A percentile compares a stretch with the other conserved stretches of the same genome.
These are phyloP conservation scores for Microbotryum intermedium DNA, from an alignment of 1,284 basidiomycete species.

Conservation along the genomic window DNA sequence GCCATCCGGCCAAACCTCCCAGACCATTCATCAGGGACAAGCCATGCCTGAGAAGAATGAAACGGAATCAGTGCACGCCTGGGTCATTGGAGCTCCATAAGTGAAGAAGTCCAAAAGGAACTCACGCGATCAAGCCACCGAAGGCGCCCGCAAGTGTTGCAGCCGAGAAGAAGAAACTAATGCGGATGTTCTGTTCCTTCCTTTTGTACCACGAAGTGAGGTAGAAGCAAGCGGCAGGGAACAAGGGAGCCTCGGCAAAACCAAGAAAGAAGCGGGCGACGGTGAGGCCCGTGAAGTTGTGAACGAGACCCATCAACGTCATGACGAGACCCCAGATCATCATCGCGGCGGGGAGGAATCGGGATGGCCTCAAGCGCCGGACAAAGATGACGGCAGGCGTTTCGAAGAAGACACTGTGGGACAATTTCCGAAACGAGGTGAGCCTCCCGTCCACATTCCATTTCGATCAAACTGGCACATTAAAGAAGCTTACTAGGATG, in stretches of 20 bases:
- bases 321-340: conserved; percentile 33
- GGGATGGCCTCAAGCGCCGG: conserved; percentile 31
- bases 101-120: too few relatives aligned
- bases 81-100: too few relatives aligned
- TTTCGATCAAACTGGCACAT: not conserved
- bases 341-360: conserved; percentile 33
- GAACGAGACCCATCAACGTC: conserved; percentile 44
- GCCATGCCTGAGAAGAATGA: not conserved
- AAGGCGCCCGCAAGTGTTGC: conserved; percentile 44
- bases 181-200: conserved; percentile 39
- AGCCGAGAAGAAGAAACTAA: conserved; percentile 44
- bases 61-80: too few relatives aligned
- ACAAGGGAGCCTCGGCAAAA: conserved; percentile 38
- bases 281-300: conserved; percentile 39
- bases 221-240: conserved; percentile 36
- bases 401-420: not conserved
- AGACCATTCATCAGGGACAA: conserved; percentile 19
- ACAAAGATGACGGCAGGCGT: conserved; percentile 17
- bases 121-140: not conserved
- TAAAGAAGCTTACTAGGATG: not conserved
- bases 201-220: conserved; percentile 42
- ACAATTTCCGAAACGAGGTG: not conserved
- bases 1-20: conserved; percentile 21
- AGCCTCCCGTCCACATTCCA: not conserved
- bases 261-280: conserved; percentile 42